Conservation (phyloP, 75 land plant species). For the Sequoia sempervirens region DNA sequence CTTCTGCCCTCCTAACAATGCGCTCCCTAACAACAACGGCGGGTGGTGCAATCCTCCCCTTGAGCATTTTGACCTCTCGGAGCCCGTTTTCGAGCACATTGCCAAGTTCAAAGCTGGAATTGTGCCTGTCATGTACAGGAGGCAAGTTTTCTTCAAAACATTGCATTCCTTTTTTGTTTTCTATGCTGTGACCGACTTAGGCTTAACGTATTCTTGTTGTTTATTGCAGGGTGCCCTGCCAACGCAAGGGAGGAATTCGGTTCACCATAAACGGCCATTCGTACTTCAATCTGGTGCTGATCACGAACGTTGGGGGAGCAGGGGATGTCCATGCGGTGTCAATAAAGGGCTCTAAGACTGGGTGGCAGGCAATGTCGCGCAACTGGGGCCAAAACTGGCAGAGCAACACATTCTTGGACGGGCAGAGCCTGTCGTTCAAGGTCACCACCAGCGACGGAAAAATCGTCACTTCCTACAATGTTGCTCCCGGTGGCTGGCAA, state of each 20-base stretch:
- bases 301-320: neutral
- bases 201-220: too few species aligned
- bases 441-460: neutral
- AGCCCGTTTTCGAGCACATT: constrained; percentile 14
- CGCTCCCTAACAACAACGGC: neutral
- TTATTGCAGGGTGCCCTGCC: neutral
- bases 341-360: neutral
- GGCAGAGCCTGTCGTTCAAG: neutral
- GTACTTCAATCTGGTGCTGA: neutral
- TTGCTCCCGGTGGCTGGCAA: neutral
- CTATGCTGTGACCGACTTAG: too few species aligned
- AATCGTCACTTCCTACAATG: neutral
- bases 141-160: neutral
- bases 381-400: neutral
- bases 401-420: neutral
- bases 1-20: neutral
- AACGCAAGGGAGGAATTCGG: neutral
- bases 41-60: neutral
- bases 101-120: neutral
- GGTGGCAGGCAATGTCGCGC: neutral
- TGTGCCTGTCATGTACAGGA: neutral
- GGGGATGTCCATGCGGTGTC: neutral
- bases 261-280: neutral
- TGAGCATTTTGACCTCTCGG: constrained; percentile 19
- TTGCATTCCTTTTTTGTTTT: too few species aligned